Evolutionary conservation across 192 early-diverging fungal genomes (phyloP).

Genomic region (Backusella tuberculispora): DNA sequence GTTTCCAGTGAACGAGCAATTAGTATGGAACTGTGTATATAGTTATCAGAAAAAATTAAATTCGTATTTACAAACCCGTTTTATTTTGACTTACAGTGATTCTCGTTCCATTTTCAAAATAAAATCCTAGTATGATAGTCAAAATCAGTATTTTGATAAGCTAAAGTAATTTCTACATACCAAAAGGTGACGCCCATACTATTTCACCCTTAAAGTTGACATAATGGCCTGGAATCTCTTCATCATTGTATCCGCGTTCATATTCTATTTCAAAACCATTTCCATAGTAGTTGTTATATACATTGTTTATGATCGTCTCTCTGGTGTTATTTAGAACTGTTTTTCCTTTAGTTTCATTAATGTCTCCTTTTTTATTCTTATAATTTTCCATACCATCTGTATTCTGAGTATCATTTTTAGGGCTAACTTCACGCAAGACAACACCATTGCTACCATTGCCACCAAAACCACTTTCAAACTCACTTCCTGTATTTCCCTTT

Average conservation of each 20-base stretch:
- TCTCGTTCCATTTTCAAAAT: conserved; percentile 1
- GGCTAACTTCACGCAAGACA: not conserved
- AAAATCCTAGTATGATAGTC: not conserved
- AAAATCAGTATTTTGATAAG: not conserved
- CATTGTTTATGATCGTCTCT: not conserved
- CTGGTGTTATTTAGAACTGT: not conserved
- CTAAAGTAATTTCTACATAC: not conserved
- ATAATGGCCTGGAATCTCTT: not conserved
- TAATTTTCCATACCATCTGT: not conserved
- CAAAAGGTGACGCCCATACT: not conserved
- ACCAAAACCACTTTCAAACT: not conserved
- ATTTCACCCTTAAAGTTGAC: not conserved
- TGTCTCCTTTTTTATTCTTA: not conserved
- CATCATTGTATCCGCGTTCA: not conserved
- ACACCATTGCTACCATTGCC: not conserved
- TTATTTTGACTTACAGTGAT: not conserved
- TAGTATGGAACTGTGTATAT: not conserved
- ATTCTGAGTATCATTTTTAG: not conserved
- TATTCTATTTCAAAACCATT: not conserved
- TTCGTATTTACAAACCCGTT: not conserved
- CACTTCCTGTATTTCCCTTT: not conserved
- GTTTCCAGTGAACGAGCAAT: not conserved
- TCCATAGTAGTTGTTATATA: not conserved
- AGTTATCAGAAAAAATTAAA: not conserved
- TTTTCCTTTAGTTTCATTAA: not conserved